phyloP scores from a whole-genome alignment of 345 rosid species.

The Acer saccharum region DNA sequence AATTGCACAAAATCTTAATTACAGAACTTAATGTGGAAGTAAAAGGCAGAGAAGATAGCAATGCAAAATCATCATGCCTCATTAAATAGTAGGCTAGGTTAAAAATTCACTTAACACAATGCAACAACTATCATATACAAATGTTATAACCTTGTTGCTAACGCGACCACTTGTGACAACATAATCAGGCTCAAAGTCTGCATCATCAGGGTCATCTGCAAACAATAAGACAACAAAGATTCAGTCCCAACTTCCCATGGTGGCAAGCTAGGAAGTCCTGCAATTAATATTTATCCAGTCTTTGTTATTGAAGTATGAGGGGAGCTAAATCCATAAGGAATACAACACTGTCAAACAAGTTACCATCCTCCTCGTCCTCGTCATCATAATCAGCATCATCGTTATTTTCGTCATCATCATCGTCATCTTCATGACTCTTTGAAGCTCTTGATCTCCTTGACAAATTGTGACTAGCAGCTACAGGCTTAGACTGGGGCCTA shows the following conservation, averaged over 20 bases:
- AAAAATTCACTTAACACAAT: not conserved
- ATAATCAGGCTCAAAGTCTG: slow-evolving; percentile 88
- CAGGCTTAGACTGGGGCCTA: slow-evolving; percentile 52
- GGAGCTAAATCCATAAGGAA: slow-evolving; percentile 2
- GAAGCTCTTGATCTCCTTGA: slow-evolving; percentile 63
- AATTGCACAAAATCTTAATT: not conserved
- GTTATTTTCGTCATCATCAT: slow-evolving; percentile 48
- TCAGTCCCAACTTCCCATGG: slow-evolving; percentile 15
- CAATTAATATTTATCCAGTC: not conserved
- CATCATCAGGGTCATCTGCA: slow-evolving; percentile 99
- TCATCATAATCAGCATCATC: slow-evolving; percentile 81
- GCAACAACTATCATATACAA: slow-evolving; percentile 4
- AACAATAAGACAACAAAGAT: slow-evolving; percentile 33
- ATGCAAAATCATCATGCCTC: not conserved
- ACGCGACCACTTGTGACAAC: slow-evolving; percentile 41
- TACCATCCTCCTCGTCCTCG: slow-evolving; percentile 88
- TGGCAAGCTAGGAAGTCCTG: not conserved
- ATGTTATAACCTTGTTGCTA: slow-evolving; percentile 58
- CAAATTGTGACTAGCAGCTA: slow-evolving; percentile 32
- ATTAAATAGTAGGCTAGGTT: not conserved
- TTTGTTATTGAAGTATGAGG: not conserved
- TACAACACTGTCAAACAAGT: slow-evolving; percentile 26
- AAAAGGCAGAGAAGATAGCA: not conserved
- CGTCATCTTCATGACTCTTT: slow-evolving; percentile 37
- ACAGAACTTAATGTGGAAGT: not conserved